These are phyloP conservation scores for Candida gorgasii DNA, from an alignment of 805 yeast genomes.

Conservation along the genomic window DNA sequence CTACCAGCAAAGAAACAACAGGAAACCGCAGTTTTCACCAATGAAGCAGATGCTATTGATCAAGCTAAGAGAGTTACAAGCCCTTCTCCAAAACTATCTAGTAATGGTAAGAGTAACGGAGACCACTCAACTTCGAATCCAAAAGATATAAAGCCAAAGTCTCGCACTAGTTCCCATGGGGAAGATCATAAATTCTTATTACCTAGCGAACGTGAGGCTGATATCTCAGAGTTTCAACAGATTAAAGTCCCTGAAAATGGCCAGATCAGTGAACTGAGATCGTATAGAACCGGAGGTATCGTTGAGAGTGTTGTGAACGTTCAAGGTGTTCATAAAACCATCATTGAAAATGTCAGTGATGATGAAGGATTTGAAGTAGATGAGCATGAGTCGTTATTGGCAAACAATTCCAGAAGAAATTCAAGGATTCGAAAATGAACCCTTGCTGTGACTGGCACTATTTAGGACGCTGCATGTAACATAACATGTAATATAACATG, in stretches of 20 bases:
- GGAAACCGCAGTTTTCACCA: slow-evolving; percentile 5
- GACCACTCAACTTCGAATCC: slow-evolving; percentile 30
- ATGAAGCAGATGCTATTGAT: slow-evolving; percentile 41
- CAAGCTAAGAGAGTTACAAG: slow-evolving; percentile 23
- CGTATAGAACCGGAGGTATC: slow-evolving; percentile 60
- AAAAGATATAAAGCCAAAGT: background rate
- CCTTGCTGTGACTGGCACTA: too few species aligned
- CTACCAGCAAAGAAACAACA: slow-evolving; percentile 17
- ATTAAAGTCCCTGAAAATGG: slow-evolving; percentile 16
- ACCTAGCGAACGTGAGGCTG: slow-evolving; percentile 27
- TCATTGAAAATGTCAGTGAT: slow-evolving; percentile 65
- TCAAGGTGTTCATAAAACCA: slow-evolving; percentile 82
- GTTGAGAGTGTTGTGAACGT: slow-evolving; percentile 81
- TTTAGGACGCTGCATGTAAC: too few species aligned
- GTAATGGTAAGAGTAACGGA: background rate
- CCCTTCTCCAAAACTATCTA: background rate
- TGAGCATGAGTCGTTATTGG: slow-evolving; percentile 2
- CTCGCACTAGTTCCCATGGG: slow-evolving; percentile 14
- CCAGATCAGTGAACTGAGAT: slow-evolving; percentile 36
- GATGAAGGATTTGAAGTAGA: slow-evolving; percentile 32
- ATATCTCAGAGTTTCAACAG: slow-evolving; percentile 23
- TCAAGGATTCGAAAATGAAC: slow-evolving; percentile 3
- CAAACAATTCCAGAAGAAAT: slow-evolving; percentile 1
- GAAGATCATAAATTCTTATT: slow-evolving; percentile 21
- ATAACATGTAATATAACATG: too few species aligned